Evolutionary conservation across 148 eudicot species (phyloP).

Genomic region (Cornus controversa): DNA sequence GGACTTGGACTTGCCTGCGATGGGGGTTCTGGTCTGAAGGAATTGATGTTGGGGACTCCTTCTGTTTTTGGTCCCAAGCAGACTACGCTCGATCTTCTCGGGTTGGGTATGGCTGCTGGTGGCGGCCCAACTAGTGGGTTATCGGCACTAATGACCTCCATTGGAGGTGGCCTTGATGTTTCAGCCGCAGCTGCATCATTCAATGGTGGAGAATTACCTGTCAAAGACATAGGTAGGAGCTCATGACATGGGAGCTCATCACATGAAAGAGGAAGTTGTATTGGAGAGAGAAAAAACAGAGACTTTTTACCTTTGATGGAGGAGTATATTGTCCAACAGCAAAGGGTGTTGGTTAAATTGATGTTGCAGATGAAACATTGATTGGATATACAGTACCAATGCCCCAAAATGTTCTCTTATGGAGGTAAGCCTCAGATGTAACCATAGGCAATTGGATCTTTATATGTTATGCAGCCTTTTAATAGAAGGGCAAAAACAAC

Average conservation of each 20-base stretch:
- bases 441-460: background rate
- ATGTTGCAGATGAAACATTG: background rate
- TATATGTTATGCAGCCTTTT: background rate
- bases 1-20: conserved; percentile 66
- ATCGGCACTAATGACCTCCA: conserved; percentile 70
- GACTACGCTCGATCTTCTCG: conserved; percentile 89
- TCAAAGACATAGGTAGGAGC: conserved; percentile 55
- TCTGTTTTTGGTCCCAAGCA: conserved; percentile 79
- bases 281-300: background rate
- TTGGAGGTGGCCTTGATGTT: conserved; percentile 64
- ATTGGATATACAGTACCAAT: background rate
- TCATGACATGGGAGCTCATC: conserved; percentile 48
- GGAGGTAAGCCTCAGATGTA: background rate
- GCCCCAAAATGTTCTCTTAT: background rate
- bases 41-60: conserved; percentile 79
- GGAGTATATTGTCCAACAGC: background rate
- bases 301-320: background rate
- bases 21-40: conserved; percentile 71
- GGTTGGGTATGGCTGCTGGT: conserved; percentile 82
- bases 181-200: conserved; percentile 39
- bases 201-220: conserved; percentile 45
- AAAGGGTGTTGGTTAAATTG: background rate
- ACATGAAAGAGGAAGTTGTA: conserved; percentile 11
- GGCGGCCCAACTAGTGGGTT: conserved; percentile 56
- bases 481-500: background rate